Base-by-base conservation (phyloP, 116 monocot species). In the Trichopus zeylanicus region DNA sequence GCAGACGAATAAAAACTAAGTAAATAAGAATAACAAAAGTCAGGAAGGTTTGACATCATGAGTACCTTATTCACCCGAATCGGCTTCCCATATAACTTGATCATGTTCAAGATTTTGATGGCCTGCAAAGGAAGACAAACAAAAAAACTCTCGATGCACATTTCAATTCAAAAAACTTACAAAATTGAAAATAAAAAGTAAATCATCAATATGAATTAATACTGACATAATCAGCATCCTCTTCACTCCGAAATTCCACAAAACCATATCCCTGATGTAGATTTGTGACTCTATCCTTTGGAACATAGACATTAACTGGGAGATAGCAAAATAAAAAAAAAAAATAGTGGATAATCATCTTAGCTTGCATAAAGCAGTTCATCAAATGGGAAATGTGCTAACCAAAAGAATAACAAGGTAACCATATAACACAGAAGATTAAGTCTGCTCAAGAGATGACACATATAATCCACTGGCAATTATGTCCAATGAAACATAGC, bases 91-190 rank as follows among this genome's bases (percentile, higher is more conserved):
- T 93, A 93, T 25, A 93, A 75, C 60, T 93, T 93, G 30, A 93
- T 89, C 93, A 93, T 93, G 57, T 93, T 93, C 68, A 93, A 71
- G 71, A 89, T 93, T 73, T 93, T 93, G 64, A 93, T 93, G n/a
- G 93, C 89, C 93, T 89, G 71, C 33, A 60, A 34, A 23, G 57
- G 10, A 42, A 49, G 30, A 35, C n/a, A n/a, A n/a, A n/a, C n/a
- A n/a, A n/a, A 49, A 7, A 49, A 22, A 49, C 22, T 21, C 19
- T n/a, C n/a, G n/a, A n/a, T n/a, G n/a, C n/a, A n/a, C n/a, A n/a
- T n/a, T n/a, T n/a, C n/a, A n/a, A n/a, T n/a, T n/a, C 12, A 24
- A 24, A 2, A 38, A 22, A 15, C 11, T 20, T 39, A 6, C 4
- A 39, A 10, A 59, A 39, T 20, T 59, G 0, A 42, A 42, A 42